These are phyloP conservation scores for Trichophyton mentagrophytes DNA, from an alignment of 2,329 filamentous ascomycete species.

Conservation along the genomic window DNA sequence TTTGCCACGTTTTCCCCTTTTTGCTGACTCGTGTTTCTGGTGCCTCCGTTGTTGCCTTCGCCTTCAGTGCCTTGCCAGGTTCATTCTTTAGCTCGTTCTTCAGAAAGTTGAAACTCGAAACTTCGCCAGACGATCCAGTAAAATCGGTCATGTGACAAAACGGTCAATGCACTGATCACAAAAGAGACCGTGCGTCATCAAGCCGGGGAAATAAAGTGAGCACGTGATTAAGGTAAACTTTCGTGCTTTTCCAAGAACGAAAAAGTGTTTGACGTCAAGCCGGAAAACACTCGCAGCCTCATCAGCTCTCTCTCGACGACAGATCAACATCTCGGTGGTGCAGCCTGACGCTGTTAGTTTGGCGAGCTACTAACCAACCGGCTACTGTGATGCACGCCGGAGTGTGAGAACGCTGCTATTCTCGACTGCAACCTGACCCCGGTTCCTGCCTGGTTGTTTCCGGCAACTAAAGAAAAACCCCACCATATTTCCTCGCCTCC, in stretches of 20 bases:
- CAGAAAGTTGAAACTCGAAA: background rate
- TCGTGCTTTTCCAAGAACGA: background rate
- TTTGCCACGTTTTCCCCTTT: too few species aligned
- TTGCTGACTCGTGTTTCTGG: too few species aligned
- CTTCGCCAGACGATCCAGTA: background rate
- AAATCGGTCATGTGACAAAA: background rate
- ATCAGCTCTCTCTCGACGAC: background rate
- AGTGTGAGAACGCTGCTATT: background rate
- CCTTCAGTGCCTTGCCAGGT: background rate
- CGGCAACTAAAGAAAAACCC: background rate
- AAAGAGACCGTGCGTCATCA: background rate
- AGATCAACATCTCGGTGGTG: background rate
- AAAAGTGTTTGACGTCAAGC: background rate
- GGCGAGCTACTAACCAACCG: background rate
- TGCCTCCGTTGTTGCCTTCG: background rate
- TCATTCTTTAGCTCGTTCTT: background rate
- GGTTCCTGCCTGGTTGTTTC: background rate
- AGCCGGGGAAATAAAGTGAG: background rate
- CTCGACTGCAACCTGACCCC: background rate
- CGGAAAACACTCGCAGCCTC: background rate
- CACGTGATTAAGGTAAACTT: background rate
- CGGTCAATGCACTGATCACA: slow-evolving; percentile 1
- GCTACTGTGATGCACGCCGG: background rate
- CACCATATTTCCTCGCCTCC: background rate
- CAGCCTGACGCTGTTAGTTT: background rate